phyloP scores from a whole-genome alignment of 306 rosid genomes.

The barrel medic (Medicago truncatula) region MtrunA17r5.0-ANR NC_053048.1:23412501-23413000 shows the following conservation, averaged over 20 bases:
- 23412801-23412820: slow-evolving; percentile 33
- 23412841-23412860: slow-evolving; percentile 36
- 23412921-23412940: neutral
- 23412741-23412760: slow-evolving; percentile 46
- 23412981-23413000: neutral
- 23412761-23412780: slow-evolving; percentile 50
- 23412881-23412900: neutral
- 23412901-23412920: slow-evolving; percentile 4
- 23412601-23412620: slow-evolving; percentile 42
- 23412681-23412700: slow-evolving; percentile 56
- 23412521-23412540: slow-evolving; percentile 50
- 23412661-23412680: slow-evolving; percentile 52
- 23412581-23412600: slow-evolving; percentile 48
- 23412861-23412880: neutral
- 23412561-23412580: slow-evolving; percentile 54
- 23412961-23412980: neutral
- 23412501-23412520: slow-evolving; percentile 38
- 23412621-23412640: slow-evolving; percentile 45
- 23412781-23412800: slow-evolving; percentile 55
- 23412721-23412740: slow-evolving; percentile 27
- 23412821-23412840: slow-evolving; percentile 53
- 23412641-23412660: slow-evolving; percentile 46
- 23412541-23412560: slow-evolving; percentile 45
- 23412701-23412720: slow-evolving; percentile 35
- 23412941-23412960: neutral